A percentile compares a stretch with the other conserved stretches of the same genome.
Conservation (phyloP, 2,329 filamentous ascomycete species). For the Penicillium sp. region DNA sequence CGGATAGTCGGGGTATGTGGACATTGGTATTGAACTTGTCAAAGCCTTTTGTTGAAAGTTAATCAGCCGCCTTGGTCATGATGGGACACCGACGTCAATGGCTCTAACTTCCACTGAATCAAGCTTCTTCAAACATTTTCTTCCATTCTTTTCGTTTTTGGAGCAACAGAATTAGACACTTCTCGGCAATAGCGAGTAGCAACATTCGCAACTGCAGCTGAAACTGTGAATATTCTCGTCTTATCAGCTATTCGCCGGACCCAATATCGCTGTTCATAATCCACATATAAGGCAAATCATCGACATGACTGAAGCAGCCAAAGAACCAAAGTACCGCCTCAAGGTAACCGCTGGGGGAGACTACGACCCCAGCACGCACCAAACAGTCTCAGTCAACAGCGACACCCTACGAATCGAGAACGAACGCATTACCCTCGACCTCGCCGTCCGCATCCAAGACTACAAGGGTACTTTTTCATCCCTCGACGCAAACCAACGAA, state of each 20-base stretch:
- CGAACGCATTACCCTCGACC: constrained; percentile 59
- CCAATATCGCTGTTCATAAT: neutral
- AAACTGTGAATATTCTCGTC: neutral
- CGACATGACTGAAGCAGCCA: neutral
- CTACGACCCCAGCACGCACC: constrained; percentile 70
- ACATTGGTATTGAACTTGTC: neutral
- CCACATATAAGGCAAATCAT: neutral
- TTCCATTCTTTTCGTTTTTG: neutral
- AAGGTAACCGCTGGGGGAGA: constrained; percentile 73
- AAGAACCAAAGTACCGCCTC: constrained; percentile 58
- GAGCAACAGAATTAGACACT: neutral
- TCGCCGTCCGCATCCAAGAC: constrained; percentile 70
- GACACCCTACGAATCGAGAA: constrained; percentile 60
- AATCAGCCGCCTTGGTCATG: neutral
- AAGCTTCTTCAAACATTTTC: neutral
- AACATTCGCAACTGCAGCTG: neutral
- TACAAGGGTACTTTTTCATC: constrained; percentile 42
- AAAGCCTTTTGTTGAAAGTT: neutral
- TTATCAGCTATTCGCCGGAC: neutral
- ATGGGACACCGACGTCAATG: constrained; percentile 8
- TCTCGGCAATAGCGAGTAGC: neutral
- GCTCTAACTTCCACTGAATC: neutral
- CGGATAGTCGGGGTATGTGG: neutral
- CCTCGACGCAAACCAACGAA: neutral
- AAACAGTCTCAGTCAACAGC: constrained; percentile 70